Evolutionary conservation across 164 flowering plant species (phyloP).

Genomic region (Cinnamomum chago): DNA sequence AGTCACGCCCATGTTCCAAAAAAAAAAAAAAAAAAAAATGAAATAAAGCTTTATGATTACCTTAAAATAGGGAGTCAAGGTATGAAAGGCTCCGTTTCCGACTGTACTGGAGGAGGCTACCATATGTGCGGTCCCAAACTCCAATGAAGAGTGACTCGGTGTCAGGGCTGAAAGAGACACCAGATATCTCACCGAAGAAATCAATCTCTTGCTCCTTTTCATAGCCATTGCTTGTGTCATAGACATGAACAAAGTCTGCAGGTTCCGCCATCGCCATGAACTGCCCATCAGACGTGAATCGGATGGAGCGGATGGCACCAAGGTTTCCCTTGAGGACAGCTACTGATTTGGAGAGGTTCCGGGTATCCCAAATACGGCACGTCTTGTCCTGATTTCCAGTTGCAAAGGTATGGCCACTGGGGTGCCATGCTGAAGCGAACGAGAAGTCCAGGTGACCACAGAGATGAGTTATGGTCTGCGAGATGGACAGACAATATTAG

Average conservation of each 20-base stretch:
- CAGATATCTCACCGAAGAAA: conserved; percentile 96
- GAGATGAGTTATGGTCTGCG: conserved; percentile 50
- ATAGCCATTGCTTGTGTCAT: conserved; percentile 59
- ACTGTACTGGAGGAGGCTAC: conserved; percentile 77
- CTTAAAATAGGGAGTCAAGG: conserved; percentile 47
- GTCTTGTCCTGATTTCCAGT: conserved; percentile 99
- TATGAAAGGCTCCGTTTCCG: conserved; percentile 50
- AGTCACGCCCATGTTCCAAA: not conserved
- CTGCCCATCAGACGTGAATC: conserved; percentile 78
- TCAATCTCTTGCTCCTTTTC: conserved; percentile 82
- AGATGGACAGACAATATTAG: not conserved
- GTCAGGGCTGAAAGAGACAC: conserved; percentile 89
- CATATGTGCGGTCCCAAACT: conserved; percentile 93
- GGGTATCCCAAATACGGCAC: conserved; percentile 80
- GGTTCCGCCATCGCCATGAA: conserved; percentile 95
- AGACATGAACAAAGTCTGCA: conserved; percentile 92
- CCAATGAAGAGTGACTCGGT: conserved; percentile 85
- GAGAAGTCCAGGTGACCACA: conserved; percentile 83
- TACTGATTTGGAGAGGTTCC: conserved; percentile 69
- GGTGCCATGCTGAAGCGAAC: conserved; percentile 98
- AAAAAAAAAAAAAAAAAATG: too few relatives aligned
- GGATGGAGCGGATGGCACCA: conserved; percentile 85
- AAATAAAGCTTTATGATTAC: not conserved
- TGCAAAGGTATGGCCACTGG: conserved; percentile 75
- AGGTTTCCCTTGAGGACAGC: conserved; percentile 78